These are phyloP conservation scores for Penicillium pulvis DNA, from an alignment of 495 filamentous ascomycete genomes.

Conservation along the genomic window DNA sequence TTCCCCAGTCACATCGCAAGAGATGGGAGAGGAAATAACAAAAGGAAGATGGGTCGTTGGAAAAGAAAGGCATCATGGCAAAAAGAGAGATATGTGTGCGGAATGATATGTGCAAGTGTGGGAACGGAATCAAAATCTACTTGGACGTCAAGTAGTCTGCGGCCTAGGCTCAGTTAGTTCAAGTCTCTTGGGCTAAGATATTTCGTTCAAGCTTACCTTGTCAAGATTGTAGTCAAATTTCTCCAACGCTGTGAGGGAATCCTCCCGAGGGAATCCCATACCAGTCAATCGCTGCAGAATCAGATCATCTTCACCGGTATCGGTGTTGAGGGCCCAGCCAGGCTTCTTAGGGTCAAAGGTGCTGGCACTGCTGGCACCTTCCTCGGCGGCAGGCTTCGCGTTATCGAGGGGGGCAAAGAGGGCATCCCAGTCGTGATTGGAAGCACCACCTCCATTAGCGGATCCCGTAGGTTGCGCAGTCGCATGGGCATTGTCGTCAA, in stretches of 20 bases:
- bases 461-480: conserved; percentile 25
- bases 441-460: conserved; percentile 32
- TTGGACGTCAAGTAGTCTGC: conserved; percentile 46
- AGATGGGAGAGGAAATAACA: conserved; percentile 5
- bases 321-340: conserved; percentile 69
- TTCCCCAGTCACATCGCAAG: conserved; percentile 5
- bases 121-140: conserved; percentile 6
- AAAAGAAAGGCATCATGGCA: conserved; percentile 14
- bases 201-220: conserved; percentile 64
- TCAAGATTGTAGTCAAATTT: conserved; percentile 95
- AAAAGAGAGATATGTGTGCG: conserved; percentile 11
- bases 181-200: neutral
- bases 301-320: conserved; percentile 83
- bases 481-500: conserved; percentile 55
- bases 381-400: conserved; percentile 43
- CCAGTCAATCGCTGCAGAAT: conserved; percentile 86
- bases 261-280: conserved; percentile 84
- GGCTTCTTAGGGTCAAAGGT: conserved; percentile 44
- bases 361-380: conserved; percentile 25
- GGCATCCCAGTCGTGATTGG: conserved; percentile 87
- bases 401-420: conserved; percentile 82
- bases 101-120: conserved; percentile 11
- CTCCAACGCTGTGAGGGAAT: conserved; percentile 83
- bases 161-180: conserved; percentile 30
- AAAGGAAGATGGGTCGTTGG: conserved; percentile 16